Percentiles rank a stretch among this genome's conserved stretches.
Conservation (phyloP, 495 filamentous ascomycete genomes). For the Talaromyces thailandensis region DNA sequence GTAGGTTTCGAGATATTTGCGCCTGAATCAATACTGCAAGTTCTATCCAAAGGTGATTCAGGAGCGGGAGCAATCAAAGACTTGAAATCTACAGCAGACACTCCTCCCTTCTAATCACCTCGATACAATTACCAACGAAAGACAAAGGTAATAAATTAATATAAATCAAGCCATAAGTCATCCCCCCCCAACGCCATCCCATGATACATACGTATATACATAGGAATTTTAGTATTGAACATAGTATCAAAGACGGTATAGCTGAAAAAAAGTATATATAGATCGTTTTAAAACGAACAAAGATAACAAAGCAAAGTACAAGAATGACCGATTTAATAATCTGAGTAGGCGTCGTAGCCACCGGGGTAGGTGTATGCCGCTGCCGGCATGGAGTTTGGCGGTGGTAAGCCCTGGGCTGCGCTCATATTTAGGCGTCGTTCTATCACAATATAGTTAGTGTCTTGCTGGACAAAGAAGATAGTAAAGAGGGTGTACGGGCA, state of each 20-base stretch:
- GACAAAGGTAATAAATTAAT: neutral
- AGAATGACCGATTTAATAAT: constrained; percentile 15
- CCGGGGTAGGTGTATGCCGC: constrained; percentile 14
- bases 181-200: neutral
- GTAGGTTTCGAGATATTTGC: no score
- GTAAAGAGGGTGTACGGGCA: constrained; percentile 11
- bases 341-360: constrained; percentile 21
- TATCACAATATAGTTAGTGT: neutral
- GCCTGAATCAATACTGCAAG: no score
- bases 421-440: constrained; percentile 6
- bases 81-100: no score
- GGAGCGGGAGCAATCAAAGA: no score
- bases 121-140: neutral
- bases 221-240: neutral
- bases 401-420: constrained; percentile 6
- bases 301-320: neutral
- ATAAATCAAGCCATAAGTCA: neutral
- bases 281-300: neutral
- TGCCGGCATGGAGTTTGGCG: constrained; percentile 9
- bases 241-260: neutral
- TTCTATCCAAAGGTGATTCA: no score
- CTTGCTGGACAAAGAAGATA: neutral
- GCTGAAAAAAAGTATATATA: neutral
- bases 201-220: neutral
- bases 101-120: no score